Percentiles rank a stretch among this genome's conserved stretches.
These are phyloP conservation scores for Lindgomyces ingoldianus DNA, from an alignment of 495 filamentous ascomycete species.

Conservation along the genomic window DNA sequence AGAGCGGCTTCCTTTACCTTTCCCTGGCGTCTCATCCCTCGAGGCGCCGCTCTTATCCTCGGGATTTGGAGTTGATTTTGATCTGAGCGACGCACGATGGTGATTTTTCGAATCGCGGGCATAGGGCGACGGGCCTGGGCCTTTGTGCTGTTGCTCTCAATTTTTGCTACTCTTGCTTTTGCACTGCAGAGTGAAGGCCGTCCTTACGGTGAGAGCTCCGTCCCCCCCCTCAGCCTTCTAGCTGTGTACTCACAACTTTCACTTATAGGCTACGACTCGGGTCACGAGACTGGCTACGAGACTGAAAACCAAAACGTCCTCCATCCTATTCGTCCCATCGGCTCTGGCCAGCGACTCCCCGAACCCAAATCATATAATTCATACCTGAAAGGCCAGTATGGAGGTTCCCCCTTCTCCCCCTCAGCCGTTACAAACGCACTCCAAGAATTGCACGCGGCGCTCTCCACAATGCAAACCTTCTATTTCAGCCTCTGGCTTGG, in stretches of 20 bases:
- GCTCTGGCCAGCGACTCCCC: background rate
- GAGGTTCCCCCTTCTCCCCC: background rate
- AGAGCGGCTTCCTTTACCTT: conserved; percentile 18
- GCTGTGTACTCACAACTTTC: background rate
- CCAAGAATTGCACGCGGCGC: conserved; percentile 47
- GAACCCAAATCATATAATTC: background rate
- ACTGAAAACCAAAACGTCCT: conserved; percentile 6
- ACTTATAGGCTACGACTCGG: background rate
- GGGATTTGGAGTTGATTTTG: background rate
- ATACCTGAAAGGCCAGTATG: background rate
- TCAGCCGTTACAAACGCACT: conserved; percentile 55
- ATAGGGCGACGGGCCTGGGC: background rate
- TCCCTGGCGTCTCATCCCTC: background rate
- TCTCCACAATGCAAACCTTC: conserved; percentile 64
- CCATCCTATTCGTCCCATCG: background rate
- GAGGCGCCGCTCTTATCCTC: background rate
- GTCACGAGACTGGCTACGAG: background rate
- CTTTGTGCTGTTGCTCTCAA: background rate
- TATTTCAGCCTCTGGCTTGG: conserved; percentile 79
- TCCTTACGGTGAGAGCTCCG: background rate
- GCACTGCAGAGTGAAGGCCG: background rate
- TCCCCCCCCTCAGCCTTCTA: background rate
- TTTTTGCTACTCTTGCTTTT: background rate
- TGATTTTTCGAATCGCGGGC: background rate
- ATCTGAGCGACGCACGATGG: background rate